These are phyloP conservation scores for Nasturtium officinale DNA, from an alignment of 345 rosid species.

Conservation along the genomic window DNA sequence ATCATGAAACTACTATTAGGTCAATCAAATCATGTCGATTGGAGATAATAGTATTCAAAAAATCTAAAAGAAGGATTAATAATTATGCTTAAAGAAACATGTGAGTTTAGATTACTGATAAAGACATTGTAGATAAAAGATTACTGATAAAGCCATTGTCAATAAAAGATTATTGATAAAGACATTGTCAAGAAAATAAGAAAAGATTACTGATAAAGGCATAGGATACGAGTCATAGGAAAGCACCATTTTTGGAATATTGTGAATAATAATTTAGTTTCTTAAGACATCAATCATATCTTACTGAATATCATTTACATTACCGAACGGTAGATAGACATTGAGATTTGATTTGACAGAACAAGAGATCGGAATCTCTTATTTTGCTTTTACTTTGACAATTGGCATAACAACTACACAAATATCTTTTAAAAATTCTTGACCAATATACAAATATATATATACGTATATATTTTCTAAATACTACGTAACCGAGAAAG, in stretches of 20 bases:
- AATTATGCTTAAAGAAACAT: not conserved
- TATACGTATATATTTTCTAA: not conserved
- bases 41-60: constrained; percentile 3
- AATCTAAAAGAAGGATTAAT: constrained; percentile 5
- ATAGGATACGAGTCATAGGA: constrained; percentile 36
- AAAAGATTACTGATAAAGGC: constrained; percentile 30
- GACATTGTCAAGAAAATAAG: constrained; percentile 6
- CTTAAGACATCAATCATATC: constrained; percentile 35
- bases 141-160: constrained; percentile 12
- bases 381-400: constrained; percentile 29
- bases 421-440: not conserved
- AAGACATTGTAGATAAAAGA: constrained; percentile 1
- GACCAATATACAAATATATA: not conserved
- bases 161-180: constrained; percentile 6
- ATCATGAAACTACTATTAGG: not conserved
- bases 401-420: constrained; percentile 13
- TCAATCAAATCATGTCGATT: not conserved
- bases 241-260: constrained; percentile 32
- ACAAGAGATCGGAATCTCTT: constrained; percentile 38
- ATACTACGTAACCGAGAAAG: not conserved
- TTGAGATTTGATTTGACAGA: constrained; percentile 42
- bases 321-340: constrained; percentile 28
- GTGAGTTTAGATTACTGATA: constrained; percentile 16
- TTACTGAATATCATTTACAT: constrained; percentile 20
- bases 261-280: constrained; percentile 31